Conservation (phyloP, 257 asterid species). For the Fraxinus cuspidata region DNA sequence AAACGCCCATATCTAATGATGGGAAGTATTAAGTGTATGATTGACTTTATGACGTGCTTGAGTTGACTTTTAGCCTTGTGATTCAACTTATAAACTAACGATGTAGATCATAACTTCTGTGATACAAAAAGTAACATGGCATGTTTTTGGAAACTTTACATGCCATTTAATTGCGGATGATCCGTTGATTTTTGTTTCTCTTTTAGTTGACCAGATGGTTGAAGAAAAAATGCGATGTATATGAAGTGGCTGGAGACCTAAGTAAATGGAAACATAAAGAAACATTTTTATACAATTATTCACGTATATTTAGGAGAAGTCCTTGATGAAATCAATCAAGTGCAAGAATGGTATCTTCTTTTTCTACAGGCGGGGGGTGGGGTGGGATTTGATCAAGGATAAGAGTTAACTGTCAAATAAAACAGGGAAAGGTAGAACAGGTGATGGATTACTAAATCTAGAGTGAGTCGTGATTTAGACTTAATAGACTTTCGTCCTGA, state of each 20-base stretch:
- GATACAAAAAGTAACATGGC: slow-evolving; percentile 4
- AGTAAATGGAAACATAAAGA: background rate
- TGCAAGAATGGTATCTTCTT: background rate
- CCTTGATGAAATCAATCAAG: background rate
- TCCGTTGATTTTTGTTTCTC: background rate
- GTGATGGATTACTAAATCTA: background rate
- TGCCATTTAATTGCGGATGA: background rate
- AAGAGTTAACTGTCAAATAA: background rate
- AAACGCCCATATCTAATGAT: background rate
- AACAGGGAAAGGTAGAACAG: background rate
- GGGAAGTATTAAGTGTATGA: background rate
- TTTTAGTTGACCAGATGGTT: background rate
- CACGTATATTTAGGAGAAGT: background rate
- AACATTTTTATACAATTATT: background rate
- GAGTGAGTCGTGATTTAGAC: background rate
- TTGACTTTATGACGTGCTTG: background rate
- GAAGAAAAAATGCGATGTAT: background rate
- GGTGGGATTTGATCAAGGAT: background rate
- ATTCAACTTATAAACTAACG: background rate
- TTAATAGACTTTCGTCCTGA: background rate
- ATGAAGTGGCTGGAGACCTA: background rate
- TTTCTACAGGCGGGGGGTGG: background rate
- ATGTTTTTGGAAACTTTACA: background rate
- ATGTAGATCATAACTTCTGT: background rate
- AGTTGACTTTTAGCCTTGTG: background rate